phyloP scores from a whole-genome alignment of 108 stramenopile species.

The Schizochytrium sp. region DNA sequence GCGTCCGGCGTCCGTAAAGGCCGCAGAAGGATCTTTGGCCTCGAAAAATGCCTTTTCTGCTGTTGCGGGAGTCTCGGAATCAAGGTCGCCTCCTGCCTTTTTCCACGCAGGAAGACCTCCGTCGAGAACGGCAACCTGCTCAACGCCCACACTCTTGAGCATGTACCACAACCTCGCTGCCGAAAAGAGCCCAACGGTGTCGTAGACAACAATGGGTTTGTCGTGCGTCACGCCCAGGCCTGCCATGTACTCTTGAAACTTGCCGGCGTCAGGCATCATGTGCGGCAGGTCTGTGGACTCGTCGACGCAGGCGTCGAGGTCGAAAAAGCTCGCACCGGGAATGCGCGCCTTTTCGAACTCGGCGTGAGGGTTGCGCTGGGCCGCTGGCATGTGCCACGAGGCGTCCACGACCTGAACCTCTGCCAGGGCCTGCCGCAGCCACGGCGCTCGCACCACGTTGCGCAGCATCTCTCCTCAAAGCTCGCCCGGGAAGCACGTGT shows the following conservation, averaged over 20 bases:
- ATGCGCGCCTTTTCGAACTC: background rate
- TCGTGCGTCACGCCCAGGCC: background rate
- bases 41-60: background rate
- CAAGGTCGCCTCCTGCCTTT: background rate
- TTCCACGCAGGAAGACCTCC: background rate
- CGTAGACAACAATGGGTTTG: background rate
- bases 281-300: background rate
- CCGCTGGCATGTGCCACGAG: background rate
- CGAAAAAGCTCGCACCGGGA: background rate
- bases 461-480: background rate
- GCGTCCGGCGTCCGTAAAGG: background rate
- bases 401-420: background rate
- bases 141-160: background rate
- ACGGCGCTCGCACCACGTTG: background rate
- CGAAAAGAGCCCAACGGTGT: background rate
- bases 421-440: background rate
- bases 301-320: conserved; percentile 1
- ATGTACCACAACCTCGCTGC: background rate
- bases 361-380: background rate
- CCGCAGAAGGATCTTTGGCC: background rate
- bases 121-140: background rate
- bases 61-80: background rate
- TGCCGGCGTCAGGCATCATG: background rate
- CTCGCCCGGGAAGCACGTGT: no score
- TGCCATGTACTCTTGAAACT: background rate